Base-by-base conservation (phyloP, 2,329 filamentous ascomycete species). In the Colletotrichum aenigma region DNA sequence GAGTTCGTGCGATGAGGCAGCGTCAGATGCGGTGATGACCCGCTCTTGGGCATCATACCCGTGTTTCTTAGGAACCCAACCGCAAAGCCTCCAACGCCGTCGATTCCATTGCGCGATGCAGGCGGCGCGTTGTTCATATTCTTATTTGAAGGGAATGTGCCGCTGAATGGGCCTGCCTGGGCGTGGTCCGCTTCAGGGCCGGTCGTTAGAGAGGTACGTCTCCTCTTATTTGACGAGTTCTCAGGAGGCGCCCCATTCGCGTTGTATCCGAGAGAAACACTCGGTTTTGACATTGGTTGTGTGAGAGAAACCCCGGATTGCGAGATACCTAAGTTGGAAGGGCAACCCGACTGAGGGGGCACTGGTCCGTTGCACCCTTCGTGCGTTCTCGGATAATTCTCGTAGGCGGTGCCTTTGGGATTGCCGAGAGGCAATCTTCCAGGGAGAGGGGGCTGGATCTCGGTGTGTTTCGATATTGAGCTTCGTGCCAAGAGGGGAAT, bases 401-500 rank as follows among this genome's bases (percentile, higher is more conserved):
- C 74, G 65, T 69, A 69, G n/a, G 70, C 70, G 1, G 74, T 76
- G 21, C 74, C 74, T 30, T 69, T 76, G n/a, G 74, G 74, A 16
- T 76, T 67, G 7, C 79, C 82, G 4, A 88, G 82, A 2, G 87
- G 87, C 7, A 89, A 75, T n/a, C 84, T 83, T 3, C 87, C 87
- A 0, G 88, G 87, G 4, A 90, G 76, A 1, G 88, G 85, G 2
- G 87, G 82, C 10, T 85, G 82, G 2, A 84, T 79, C 34, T 83
- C 80, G 2, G 84, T 85, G 76, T 88, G 85, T 7, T 84, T 83
- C 3, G 88, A 85, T 9, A 89, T 77, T 1, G 84, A 82, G 43
- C 83, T 88, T 8, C 88, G 85, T 3, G 86, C 86, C n/a, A 91
- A 81, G 2, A 90, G 75, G 0, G 89, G 89, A 30, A 91, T 86